phyloP scores from a whole-genome alignment of 2,329 filamentous ascomycete species.

The Penicillium concentricum region DNA sequence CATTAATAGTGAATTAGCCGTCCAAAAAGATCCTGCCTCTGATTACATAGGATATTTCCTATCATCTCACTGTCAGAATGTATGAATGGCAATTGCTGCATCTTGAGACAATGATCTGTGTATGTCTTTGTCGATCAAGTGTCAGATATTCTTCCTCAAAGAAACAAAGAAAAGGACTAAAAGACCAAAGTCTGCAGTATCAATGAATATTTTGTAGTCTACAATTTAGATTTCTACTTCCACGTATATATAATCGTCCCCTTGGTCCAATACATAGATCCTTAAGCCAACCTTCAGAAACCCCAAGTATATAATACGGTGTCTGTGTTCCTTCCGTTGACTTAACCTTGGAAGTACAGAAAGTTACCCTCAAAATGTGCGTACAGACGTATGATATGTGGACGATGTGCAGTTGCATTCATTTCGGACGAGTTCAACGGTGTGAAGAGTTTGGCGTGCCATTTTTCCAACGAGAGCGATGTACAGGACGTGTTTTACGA shows the following conservation, averaged over 20 bases:
- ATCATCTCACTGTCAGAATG: not conserved
- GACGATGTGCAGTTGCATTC: constrained; percentile 2
- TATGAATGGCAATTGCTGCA: not conserved
- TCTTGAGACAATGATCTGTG: not conserved
- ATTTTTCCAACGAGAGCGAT: not conserved
- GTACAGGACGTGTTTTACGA: not conserved
- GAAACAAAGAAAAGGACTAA: not conserved
- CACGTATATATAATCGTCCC: not conserved
- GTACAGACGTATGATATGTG: not conserved
- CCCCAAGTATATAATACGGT: not conserved
- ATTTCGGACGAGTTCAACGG: not conserved
- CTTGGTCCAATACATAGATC: not conserved
- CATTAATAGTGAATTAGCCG: not conserved
- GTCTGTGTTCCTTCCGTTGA: not conserved
- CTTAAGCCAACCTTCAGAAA: too few species aligned
- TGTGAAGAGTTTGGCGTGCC: constrained; percentile 4
- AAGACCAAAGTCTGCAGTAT: not conserved
- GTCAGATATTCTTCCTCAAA: not conserved
- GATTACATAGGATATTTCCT: not conserved
- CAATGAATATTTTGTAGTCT: not conserved
- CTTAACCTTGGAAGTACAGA: too few species aligned
- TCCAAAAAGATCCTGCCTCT: not conserved
- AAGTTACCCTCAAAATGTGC: not conserved
- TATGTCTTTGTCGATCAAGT: not conserved
- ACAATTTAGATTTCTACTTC: not conserved